phyloP scores from a whole-genome alignment of 345 rosid species.

The Sonneratia caseolaris region DNA sequence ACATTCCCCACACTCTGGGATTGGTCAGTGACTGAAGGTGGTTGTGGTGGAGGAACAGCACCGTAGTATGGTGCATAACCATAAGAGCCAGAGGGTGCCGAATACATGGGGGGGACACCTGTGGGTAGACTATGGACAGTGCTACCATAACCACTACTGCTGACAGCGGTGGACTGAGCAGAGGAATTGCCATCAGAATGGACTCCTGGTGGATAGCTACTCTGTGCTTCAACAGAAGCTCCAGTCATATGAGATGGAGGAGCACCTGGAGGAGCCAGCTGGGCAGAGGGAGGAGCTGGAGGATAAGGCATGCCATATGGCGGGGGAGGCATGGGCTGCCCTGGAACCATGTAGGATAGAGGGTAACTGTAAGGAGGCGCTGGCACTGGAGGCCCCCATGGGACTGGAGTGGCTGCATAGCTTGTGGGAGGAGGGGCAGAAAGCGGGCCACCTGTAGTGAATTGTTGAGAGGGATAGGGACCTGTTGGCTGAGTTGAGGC shows the following conservation, averaged over 20 bases:
- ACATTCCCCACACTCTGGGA: constrained; percentile 49
- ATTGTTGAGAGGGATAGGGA: constrained; percentile 73
- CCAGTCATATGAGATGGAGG: constrained; percentile 35
- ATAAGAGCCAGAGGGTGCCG: constrained; percentile 23
- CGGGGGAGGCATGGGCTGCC: constrained; percentile 67
- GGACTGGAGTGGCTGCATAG: constrained; percentile 56
- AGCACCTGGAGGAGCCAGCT: constrained; percentile 64
- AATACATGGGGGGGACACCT: constrained; percentile 48
- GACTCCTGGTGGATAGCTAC: constrained; percentile 83
- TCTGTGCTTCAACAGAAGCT: constrained; percentile 53
- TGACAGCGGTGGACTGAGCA: constrained; percentile 31
- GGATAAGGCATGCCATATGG: constrained; percentile 81
- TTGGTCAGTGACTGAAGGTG: constrained; percentile 41
- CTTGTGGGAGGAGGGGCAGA: constrained; percentile 43
- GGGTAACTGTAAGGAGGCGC: constrained; percentile 66
- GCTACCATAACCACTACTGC: constrained; percentile 41
- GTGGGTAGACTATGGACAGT: constrained; percentile 33
- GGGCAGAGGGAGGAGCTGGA: constrained; percentile 36
- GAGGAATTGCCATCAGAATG: constrained; percentile 55
- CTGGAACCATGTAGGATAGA: constrained; percentile 62
- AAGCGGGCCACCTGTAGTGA: constrained; percentile 61
- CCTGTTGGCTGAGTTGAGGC: constrained; percentile 53
- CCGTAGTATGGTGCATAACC: constrained; percentile 64
- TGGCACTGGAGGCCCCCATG: constrained; percentile 90
- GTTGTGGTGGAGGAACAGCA: constrained; percentile 60